Base-by-base conservation (phyloP, 495 filamentous ascomycete species). In the Aspergillus funiculosus region DNA sequence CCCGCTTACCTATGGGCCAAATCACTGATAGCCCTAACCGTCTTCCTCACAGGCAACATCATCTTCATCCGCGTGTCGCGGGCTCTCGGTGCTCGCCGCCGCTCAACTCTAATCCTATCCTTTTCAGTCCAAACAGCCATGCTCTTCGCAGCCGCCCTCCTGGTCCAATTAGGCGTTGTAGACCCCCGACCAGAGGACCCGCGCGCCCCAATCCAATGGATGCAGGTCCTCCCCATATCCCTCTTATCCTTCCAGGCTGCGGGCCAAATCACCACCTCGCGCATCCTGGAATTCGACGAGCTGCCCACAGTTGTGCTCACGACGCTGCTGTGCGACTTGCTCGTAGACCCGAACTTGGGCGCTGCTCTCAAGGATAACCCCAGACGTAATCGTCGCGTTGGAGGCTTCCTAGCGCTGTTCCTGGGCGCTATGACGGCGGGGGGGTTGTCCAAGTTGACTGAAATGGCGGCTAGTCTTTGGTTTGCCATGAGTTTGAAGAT, bases 291-390 rank as follows among this genome's bases (percentile, higher is more conserved):
- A 4, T 72, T 80, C 28, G 72, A 76, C 45, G 84, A 87, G 61
- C 75, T 88, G 17, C 84, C 84, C 0, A 84, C 81, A 0, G 81
- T 81, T 9, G 84, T 87, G 2, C 61, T 86, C 41, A 87, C 84
- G 0, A 79, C 72, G 20, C 62, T 85, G 29, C 71, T 86, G 27
- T 82, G 78, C 52, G 83, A 86, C 49, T 53, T 87, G 1, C 48
- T 70, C 3, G 51, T 66, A 2, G 67, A 70, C 40, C 50, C 57
- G 11, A 59, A 64, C 1, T 37, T 69, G 17, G 43, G 53, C 11
- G 57, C 50, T 30, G 8, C 37, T 6, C 3, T 48, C 2, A 58
- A 54, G 27, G 55, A 39, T 1, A 68, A 68, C 26, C 54, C 53
- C 0, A 63, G 58, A 34, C 54, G 65, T 2, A 67, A 71, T 31